A percentile compares a stretch with the other conserved stretches of the same genome.
Conservation (phyloP, 2,329 filamentous ascomycete species). For the Aurifilum marmelostoma region DNA sequence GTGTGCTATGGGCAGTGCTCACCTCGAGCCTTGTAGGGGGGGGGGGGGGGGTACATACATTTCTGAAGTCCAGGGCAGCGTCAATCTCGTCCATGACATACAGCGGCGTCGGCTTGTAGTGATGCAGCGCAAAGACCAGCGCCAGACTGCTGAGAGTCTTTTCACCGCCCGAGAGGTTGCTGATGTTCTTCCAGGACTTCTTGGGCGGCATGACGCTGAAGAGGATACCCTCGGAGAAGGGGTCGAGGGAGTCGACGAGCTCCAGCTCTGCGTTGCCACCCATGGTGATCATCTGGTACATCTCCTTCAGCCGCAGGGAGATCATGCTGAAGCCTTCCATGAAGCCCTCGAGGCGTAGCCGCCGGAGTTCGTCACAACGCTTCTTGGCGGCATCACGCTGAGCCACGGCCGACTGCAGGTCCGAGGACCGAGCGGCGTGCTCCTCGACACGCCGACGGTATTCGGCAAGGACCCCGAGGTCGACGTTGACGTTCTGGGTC, state of each 20-base stretch:
- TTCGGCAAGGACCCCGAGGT: slow-evolving; percentile 72
- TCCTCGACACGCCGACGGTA: slow-evolving; percentile 46
- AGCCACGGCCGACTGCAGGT: slow-evolving; percentile 76
- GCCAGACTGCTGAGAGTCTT: slow-evolving; percentile 94
- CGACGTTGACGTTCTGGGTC: slow-evolving; percentile 84
- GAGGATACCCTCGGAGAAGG: slow-evolving; percentile 93
- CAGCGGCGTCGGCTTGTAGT: slow-evolving; percentile 95
- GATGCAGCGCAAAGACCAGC: slow-evolving; percentile 95
- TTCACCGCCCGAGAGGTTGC: slow-evolving; percentile 92
- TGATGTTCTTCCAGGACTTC: slow-evolving; percentile 99
- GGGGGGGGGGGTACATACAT: slow-evolving; percentile 72
- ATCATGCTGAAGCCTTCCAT: slow-evolving; percentile 97
- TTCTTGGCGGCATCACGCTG: slow-evolving; percentile 87
- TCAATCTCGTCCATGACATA: slow-evolving; percentile 99
- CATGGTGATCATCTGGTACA: slow-evolving; percentile 99
- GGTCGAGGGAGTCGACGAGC: slow-evolving; percentile 92
- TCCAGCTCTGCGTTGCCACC: slow-evolving; percentile 97
- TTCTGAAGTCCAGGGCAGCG: slow-evolving; percentile 94
- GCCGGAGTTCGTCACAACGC: slow-evolving; percentile 87
- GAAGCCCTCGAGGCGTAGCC: slow-evolving; percentile 90
- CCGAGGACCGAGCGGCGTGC: slow-evolving; percentile 61
- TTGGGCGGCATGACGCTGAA: slow-evolving; percentile 99
- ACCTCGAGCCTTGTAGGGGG: no score
- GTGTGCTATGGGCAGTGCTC: no score
- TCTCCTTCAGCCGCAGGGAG: slow-evolving; percentile 93